Evolutionary conservation across 345 rosid genomes (phyloP).

Genomic region (Camelina hispida): DNA sequence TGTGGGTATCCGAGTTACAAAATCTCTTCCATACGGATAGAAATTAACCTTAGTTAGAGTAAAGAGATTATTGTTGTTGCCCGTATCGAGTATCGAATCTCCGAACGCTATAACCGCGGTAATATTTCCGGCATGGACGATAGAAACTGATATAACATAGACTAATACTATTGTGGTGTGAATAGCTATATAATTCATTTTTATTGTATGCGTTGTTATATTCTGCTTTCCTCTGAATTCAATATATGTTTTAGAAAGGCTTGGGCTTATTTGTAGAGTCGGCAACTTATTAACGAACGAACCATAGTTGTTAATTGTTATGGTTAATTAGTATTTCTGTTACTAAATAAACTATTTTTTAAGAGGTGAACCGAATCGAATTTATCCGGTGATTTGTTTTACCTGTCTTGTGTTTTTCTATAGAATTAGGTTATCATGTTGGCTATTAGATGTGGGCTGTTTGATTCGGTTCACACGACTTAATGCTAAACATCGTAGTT

Average conservation of each 20-base stretch:
- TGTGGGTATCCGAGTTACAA: slow-evolving; percentile 35
- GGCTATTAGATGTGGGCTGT: slow-evolving; percentile 2
- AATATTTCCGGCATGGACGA: slow-evolving; percentile 29
- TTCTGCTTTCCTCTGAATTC: not conserved
- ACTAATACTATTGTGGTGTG: slow-evolving; percentile 18
- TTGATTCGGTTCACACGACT: not conserved
- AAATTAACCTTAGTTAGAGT: slow-evolving; percentile 43
- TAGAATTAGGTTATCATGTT: not conserved
- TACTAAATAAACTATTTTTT: slow-evolving; percentile 16
- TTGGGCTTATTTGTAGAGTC: slow-evolving; percentile 15
- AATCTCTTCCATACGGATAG: slow-evolving; percentile 47
- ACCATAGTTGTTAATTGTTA: not conserved
- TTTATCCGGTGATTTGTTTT: slow-evolving; percentile 3
- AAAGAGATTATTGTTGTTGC: slow-evolving; percentile 43
- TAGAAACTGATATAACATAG: not conserved
- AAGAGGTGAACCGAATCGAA: slow-evolving; percentile 5
- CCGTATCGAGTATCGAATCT: slow-evolving; percentile 53
- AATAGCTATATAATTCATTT: slow-evolving; percentile 7
- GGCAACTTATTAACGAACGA: slow-evolving; percentile 13
- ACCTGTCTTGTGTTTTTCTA: not conserved
- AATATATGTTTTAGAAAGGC: not conserved
- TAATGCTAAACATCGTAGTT: not conserved
- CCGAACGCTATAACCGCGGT: slow-evolving; percentile 48
- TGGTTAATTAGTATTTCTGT: slow-evolving; percentile 1
- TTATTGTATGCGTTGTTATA: not conserved